Conservation (phyloP, 805 yeast species). For the Candida boidinii region DNA sequence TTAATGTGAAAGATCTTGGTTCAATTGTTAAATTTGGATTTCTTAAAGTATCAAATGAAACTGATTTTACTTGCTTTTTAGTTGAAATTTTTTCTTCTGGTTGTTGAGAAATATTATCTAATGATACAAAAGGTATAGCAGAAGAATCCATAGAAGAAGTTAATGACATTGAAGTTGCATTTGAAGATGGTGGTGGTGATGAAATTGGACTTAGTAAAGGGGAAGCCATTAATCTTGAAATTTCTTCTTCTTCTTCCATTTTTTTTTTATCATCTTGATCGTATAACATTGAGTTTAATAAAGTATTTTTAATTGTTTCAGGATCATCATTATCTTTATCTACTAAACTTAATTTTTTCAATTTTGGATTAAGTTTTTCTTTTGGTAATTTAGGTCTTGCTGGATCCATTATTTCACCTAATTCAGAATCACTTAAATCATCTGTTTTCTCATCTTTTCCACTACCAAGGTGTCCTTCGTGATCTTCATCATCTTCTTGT, state of each 20-base stretch:
- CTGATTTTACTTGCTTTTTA: conserved; percentile 14
- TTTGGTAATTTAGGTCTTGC: too few relatives aligned
- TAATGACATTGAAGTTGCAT: neutral
- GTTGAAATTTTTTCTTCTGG: conserved; percentile 2
- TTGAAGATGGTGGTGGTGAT: neutral
- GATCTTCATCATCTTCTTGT: neutral
- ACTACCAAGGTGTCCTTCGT: neutral
- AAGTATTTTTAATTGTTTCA: conserved; percentile 21
- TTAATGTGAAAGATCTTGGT: conserved; percentile 30
- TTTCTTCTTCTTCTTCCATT: conserved; percentile 9
- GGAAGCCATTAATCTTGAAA: conserved; percentile 9
- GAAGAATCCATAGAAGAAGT: conserved; percentile 3
- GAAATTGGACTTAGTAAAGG: neutral
- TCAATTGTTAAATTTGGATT: conserved; percentile 20
- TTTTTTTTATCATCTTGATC: conserved; percentile 9
- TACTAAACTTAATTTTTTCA: neutral
- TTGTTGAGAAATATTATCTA: neutral
- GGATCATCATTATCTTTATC: conserved; percentile 16
- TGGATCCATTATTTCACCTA: conserved; percentile 2
- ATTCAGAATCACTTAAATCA: conserved; percentile 5
- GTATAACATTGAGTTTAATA: conserved; percentile 20
- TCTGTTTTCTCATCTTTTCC: conserved; percentile 3
- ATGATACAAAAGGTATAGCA: neutral
- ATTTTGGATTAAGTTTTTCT: too few relatives aligned
- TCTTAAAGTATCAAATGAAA: conserved; percentile 33